Evolutionary conservation across 257 asterid genomes (phyloP).

Genomic region (Fraxinus americana): DNA sequence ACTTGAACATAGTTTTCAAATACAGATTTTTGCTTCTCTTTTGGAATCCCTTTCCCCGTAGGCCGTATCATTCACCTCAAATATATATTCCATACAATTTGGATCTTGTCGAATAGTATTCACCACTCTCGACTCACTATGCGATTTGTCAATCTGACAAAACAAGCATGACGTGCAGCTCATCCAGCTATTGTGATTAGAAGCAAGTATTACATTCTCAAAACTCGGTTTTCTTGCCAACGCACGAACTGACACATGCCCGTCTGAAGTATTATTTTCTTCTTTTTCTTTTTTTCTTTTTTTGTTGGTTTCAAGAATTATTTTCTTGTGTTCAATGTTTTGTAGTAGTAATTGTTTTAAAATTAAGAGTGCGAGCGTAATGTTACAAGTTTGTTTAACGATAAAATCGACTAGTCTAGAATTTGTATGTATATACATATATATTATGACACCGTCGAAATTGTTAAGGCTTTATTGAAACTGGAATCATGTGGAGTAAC

Average conservation of each 20-base stretch:
- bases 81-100: constrained; percentile 51
- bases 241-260: constrained; percentile 63
- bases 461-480: too few species aligned
- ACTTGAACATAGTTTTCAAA: constrained; percentile 85
- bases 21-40: constrained; percentile 57
- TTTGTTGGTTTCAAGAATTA: too few species aligned
- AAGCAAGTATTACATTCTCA: constrained; percentile 36
- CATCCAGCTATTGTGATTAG: constrained; percentile 22
- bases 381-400: too few species aligned
- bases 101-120: constrained; percentile 39
- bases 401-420: too few species aligned
- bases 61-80: constrained; percentile 76
- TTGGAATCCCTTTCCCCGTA: constrained; percentile 63
- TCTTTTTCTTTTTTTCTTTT: too few species aligned
- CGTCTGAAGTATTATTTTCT: constrained; percentile 38
- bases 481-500: too few species aligned
- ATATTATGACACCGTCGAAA: too few species aligned
- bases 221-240: constrained; percentile 56
- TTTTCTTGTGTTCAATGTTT: too few species aligned
- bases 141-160: constrained; percentile 23
- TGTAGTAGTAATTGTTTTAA: too few species aligned
- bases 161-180: constrained; percentile 37
- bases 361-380: too few species aligned
- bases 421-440: too few species aligned
- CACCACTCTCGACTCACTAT: constrained; percentile 28